Evolutionary conservation across 805 yeast genomes (phyloP), one percentile per base, ranked within the genome.

Genomic region (Blastobotrys mokoenaii): DNA sequence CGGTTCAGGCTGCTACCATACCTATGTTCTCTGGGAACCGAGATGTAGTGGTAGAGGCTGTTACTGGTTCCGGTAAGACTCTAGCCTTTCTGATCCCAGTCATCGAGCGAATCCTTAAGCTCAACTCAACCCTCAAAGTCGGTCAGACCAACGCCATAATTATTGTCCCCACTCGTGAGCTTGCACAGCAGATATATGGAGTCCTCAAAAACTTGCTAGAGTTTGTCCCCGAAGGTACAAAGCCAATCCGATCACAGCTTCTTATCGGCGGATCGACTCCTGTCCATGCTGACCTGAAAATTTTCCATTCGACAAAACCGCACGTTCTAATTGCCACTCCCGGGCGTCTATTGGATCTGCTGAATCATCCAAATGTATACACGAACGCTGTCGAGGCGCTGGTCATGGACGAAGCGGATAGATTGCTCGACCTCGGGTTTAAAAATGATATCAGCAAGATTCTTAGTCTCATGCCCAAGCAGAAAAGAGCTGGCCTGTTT

Each of bases 21-120:
- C 98, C 98, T 0, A 67, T 89, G 48, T 76, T 93, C 52, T 65
- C 82, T 17, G 79, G 79, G 15, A 84, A 88, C 59, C 90, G 90
- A 58, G 98, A 93, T 65, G 96, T 93, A 2, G 93, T 93, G 7
- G 97, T 88, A 1, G 97, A 93, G 61, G 95, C 97, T 0, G 96
- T 87, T 1, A 93, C 98, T 0, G 98, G 98, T 0, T 88, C 97
- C 0, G 98, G 98, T n/a, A 93, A 93, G 61, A 93, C 98, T 0
- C 63, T 89, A n/a, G 83, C 97, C 2, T 93, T 84, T 67, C 77
- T 80, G 3, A 72, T 93, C 2, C 98, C 98, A 0, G 73, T 84
- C 1, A 57, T 88, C 3, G 90, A 88, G 55, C 81, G 79, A 53
- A 63, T 88, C 6, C 54, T 60, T n/a, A 63, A 51, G 29, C 53